A percentile compares a stretch with the other conserved stretches of the same genome.
These are phyloP conservation scores for Pterothamnion heteromorphum DNA, from an alignment of 31 red algal species.

Conservation along the genomic window DNA sequence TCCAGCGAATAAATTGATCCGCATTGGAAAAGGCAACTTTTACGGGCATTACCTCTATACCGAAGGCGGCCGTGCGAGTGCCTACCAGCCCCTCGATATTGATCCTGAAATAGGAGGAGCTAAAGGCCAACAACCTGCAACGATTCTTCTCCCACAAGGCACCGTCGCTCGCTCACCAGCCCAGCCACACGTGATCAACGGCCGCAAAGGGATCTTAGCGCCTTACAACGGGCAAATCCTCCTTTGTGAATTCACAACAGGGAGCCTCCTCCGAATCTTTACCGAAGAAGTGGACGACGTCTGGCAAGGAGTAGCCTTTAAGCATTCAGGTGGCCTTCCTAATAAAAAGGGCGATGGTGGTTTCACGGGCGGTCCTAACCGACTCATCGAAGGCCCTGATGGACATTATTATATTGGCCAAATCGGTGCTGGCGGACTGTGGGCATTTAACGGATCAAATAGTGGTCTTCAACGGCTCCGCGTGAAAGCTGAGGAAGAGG, in stretches of 20 bases:
- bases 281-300: background rate
- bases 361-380: background rate
- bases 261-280: background rate
- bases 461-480: background rate
- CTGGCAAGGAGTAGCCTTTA: background rate
- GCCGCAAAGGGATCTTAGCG: background rate
- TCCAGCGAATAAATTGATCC: background rate
- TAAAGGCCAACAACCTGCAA: background rate
- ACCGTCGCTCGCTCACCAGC: background rate
- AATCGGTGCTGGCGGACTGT: background rate
- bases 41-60: background rate
- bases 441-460: background rate
- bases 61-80: background rate
- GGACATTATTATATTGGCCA: slow-evolving; percentile 1
- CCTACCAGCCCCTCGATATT: background rate
- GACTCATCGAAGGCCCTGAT: background rate
- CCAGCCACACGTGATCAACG: background rate
- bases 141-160: background rate
- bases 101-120: background rate
- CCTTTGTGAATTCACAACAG: background rate
- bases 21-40: background rate
- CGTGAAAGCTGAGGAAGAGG: too few relatives aligned
- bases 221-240: background rate
- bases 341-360: background rate
- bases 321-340: background rate